These are phyloP conservation scores for Pseudogymnoascus sp. DNA, from an alignment of 2,329 filamentous ascomycete genomes.

Conservation along the genomic window DNA sequence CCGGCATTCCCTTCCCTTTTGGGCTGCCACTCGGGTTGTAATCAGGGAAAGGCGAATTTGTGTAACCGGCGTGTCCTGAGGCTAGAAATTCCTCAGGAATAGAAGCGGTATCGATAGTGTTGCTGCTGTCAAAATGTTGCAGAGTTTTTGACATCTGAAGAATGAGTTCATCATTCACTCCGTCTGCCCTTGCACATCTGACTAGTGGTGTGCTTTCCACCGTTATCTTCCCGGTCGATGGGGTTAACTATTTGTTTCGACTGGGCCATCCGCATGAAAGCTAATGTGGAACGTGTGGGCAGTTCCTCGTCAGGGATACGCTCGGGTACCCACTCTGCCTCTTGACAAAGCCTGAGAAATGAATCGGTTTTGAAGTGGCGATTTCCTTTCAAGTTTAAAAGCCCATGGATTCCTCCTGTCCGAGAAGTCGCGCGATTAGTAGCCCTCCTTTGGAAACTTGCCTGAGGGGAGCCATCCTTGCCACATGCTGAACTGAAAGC, in stretches of 20 bases:
- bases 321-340: conserved; percentile 31
- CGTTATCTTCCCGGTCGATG: conserved; percentile 23
- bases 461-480: conserved; percentile 3
- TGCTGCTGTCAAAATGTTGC: not conserved
- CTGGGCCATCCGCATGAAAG: conserved; percentile 24
- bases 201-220: conserved; percentile 28
- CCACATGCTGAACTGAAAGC: conserved; percentile 17
- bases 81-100: not conserved
- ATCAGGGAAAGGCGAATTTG: not conserved
- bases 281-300: conserved; percentile 22
- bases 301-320: conserved; percentile 32
- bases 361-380: conserved; percentile 31
- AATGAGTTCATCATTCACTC: conserved; percentile 12
- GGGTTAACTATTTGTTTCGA: conserved; percentile 25
- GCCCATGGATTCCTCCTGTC: conserved; percentile 16
- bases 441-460: conserved; percentile 1
- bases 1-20: not conserved
- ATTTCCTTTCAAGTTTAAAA: conserved; percentile 21
- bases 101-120: not conserved
- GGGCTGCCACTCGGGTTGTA: not conserved
- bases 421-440: not conserved
- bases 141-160: not conserved
- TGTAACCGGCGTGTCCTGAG: conserved; percentile 10
- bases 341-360: conserved; percentile 25
- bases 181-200: conserved; percentile 19